Base-by-base conservation (phyloP, 2,329 filamentous ascomycete species). In the Exophiala sideris region DNA sequence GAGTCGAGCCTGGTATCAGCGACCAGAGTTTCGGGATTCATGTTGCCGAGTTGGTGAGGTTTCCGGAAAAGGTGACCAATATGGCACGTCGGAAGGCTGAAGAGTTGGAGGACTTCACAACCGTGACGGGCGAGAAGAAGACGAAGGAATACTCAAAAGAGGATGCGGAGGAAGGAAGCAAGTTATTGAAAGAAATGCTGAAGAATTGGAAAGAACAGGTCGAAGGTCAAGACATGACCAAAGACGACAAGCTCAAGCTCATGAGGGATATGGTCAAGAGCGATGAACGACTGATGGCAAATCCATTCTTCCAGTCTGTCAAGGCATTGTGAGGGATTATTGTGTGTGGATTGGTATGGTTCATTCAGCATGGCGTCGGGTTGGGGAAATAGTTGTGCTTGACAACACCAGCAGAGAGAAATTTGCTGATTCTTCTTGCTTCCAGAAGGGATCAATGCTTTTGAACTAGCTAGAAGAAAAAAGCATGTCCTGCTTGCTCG, bases 71-170 rank as follows among this genome's bases (percentile, higher is more conserved):
- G 75, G 95, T 99, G 12, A 88, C 99, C 57, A 90, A 91, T 60
- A 99, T 99, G 95, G 94, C 94, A n/a, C 95, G 95, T 75, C 84
- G 94, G 64, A 99, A 99, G 76, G 94, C 94, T 0, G 94, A 97
- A 70, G 95, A 99, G 77, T 79, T 99, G 34, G 94, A 99, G 70
- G 94, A 99, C 70, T 99, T 99, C 65, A 91, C 91, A 73, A 84
- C 89, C 64, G 85, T 88, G 58, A 78, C 72, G 16, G 68, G 79
- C 41, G 58, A 56, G n/a, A 33, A 50, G 29, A 58, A 58, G 5
- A 76, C 78, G 6, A 71, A 80, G 40, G 74, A 82, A 62, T 90
- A 89, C 68, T 87, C 81, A 60, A 91, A 90, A 65, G 82, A 91
- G 60, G 91, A 99, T 62, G 88, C 97, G 0, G 91, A 96, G 64